Evolutionary conservation across 2,329 filamentous ascomycete genomes (phyloP).

Genomic region (Penicillium sp.): DNA sequence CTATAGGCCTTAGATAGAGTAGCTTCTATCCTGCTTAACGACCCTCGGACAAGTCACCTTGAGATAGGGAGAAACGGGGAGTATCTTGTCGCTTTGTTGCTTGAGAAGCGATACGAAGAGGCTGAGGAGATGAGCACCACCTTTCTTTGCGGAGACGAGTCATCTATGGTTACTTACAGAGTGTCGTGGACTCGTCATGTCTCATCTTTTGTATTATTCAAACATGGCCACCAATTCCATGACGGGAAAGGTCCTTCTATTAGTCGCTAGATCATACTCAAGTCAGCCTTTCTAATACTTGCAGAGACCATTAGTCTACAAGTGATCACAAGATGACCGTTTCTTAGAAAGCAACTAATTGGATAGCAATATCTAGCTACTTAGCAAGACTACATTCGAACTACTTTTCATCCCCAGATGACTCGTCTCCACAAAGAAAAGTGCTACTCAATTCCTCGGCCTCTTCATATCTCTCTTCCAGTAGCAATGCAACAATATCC

Average conservation of each 20-base stretch:
- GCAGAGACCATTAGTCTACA: neutral
- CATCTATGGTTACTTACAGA: constrained; percentile 3
- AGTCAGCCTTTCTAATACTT: neutral
- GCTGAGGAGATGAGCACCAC: constrained; percentile 10
- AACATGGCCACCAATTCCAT: neutral
- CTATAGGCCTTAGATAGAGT: constrained; percentile 15
- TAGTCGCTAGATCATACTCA: neutral
- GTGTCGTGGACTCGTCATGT: neutral
- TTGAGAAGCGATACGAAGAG: constrained; percentile 16
- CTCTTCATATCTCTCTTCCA: constrained; percentile 17
- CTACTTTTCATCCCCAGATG: constrained; percentile 19
- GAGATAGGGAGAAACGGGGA: constrained; percentile 15
- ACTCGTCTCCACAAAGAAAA: constrained; percentile 14
- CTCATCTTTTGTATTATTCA: neutral
- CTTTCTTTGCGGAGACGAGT: constrained; percentile 13
- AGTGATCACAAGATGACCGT: neutral
- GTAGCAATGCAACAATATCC: constrained; percentile 16
- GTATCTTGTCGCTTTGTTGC: constrained; percentile 15
- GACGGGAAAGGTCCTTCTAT: neutral
- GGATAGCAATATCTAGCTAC: constrained; percentile 7
- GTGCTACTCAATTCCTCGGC: constrained; percentile 11
- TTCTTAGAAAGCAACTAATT: constrained; percentile 2
- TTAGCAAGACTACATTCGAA: neutral
- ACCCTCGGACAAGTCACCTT: constrained; percentile 13
- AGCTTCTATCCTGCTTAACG: constrained; percentile 13